These are phyloP conservation scores for Durusdinium trenchii DNA, from an alignment of 73 alveolate species.

Conservation along the genomic window DNA sequence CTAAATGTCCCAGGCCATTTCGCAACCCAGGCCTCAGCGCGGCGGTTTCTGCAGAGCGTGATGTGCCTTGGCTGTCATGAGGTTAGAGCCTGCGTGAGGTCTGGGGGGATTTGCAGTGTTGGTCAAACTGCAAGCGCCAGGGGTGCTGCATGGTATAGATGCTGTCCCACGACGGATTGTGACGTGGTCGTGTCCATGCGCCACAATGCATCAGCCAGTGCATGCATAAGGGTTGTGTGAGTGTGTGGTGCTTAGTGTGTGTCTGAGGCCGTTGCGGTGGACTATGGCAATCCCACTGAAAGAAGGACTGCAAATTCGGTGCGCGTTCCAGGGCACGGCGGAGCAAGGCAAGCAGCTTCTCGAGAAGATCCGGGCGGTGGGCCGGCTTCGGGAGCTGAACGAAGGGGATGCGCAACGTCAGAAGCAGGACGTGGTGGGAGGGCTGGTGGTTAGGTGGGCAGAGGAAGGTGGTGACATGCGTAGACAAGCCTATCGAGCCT, in stretches of 20 bases:
- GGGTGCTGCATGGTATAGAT: neutral
- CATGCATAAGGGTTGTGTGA: neutral
- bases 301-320: constrained; percentile 12
- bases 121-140: neutral
- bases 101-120: neutral
- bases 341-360: neutral
- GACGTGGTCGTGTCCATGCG: no score
- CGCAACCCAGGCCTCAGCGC: constrained; percentile 1
- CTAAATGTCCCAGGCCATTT: constrained; percentile 5
- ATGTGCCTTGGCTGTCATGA: neutral
- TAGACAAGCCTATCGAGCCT: neutral
- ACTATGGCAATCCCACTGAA: neutral
- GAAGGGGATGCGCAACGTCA: neutral
- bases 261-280: no score
- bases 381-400: constrained; percentile 17
- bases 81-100: neutral
- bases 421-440: neutral
- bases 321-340: neutral
- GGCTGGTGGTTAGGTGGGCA: neutral
- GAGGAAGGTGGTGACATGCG: neutral
- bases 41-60: neutral
- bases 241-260: neutral
- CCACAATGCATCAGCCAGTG: no score
- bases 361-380: neutral
- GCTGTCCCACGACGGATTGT: no score